phyloP scores from a whole-genome alignment of 2,329 filamentous ascomycete genomes.

The Neodidymelliopsis sp. region DNA sequence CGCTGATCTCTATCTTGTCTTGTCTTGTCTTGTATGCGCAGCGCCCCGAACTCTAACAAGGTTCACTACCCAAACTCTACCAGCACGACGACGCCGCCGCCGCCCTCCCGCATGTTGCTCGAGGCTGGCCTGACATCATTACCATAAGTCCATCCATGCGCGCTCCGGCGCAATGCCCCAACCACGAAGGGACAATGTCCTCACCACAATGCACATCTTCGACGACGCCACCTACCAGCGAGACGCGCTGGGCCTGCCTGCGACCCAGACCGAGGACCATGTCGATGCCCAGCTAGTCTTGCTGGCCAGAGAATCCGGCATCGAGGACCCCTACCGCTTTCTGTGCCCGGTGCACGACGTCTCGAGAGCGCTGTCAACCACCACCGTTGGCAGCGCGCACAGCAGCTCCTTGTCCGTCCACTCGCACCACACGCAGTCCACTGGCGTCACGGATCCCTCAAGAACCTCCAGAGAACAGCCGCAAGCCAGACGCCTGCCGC shows the following conservation, averaged over 20 bases:
- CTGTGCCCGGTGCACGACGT: conserved; percentile 33
- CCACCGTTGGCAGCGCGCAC: conserved; percentile 41
- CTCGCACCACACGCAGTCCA: conserved; percentile 47
- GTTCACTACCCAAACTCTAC: conserved; percentile 13
- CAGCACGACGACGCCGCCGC: conserved; percentile 11
- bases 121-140: conserved; percentile 31
- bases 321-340: conserved; percentile 44
- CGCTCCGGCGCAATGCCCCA: conserved; percentile 44
- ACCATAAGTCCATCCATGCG: conserved; percentile 40
- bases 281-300: conserved; percentile 39
- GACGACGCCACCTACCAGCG: conserved; percentile 42
- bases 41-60: conserved; percentile 5
- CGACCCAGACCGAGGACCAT: conserved; percentile 40
- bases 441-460: conserved; percentile 43
- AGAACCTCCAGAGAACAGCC: conserved; percentile 42
- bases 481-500: conserved; percentile 25
- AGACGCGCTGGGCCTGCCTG: conserved; percentile 41
- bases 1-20: conserved; percentile 13
- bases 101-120: conserved; percentile 30
- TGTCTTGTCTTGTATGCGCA: conserved; percentile 13
- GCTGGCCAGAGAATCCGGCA: conserved; percentile 39
- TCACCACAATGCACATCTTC: conserved; percentile 43
- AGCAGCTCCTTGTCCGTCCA: conserved; percentile 45
- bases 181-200: conserved; percentile 33
- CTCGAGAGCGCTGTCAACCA: conserved; percentile 40